phyloP scores from a whole-genome alignment of 2,329 filamentous ascomycete genomes.

The Trichoderma harzianum region DNA sequence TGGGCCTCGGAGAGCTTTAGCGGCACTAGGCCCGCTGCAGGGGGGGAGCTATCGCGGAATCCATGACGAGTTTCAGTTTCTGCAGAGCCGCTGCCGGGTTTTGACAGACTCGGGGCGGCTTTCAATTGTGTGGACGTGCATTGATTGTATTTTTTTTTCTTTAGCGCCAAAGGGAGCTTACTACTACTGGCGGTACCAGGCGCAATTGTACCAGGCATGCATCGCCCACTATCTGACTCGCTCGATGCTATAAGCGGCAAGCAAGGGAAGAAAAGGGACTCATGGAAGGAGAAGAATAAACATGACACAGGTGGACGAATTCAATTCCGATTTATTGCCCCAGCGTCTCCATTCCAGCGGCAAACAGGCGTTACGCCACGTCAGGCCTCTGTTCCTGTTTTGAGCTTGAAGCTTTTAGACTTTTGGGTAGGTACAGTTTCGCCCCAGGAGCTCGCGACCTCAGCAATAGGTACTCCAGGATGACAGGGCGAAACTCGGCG shows the following conservation, averaged over 20 bases:
- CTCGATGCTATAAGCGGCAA: background rate
- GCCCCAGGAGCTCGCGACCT: background rate
- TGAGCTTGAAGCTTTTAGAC: background rate
- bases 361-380: conserved; percentile 4
- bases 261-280: background rate
- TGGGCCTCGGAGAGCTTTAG: background rate
- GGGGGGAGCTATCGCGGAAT: background rate
- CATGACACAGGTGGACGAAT: background rate
- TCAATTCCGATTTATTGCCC: background rate
- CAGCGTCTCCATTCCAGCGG: background rate
- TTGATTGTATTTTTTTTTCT: background rate
- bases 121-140: background rate
- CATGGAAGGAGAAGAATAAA: background rate
- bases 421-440: background rate
- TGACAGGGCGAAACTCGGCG: background rate
- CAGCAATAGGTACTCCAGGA: background rate
- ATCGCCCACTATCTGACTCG: background rate
- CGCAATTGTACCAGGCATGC: background rate
- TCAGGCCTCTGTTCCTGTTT: conserved; percentile 4
- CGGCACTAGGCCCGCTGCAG: conserved; percentile 7
- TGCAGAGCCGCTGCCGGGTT: background rate
- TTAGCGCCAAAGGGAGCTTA: conserved; percentile 7
- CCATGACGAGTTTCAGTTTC: conserved; percentile 1
- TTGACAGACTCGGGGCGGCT: background rate
- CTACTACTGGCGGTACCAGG: background rate